Base-by-base conservation (phyloP, 2,329 filamentous ascomycete genomes). In the Phoma herbarum region DNA sequence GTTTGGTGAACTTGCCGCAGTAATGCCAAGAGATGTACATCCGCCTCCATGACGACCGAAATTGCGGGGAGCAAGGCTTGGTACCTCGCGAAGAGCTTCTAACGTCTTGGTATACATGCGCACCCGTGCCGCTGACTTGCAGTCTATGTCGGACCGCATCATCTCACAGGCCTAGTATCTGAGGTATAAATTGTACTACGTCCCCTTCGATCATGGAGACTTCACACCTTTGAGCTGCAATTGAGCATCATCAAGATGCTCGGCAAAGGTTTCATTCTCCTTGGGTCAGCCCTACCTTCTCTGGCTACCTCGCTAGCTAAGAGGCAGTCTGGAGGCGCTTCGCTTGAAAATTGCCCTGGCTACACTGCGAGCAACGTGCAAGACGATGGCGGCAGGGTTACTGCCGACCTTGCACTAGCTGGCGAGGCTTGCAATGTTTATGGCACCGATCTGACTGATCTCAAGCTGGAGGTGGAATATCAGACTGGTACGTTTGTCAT, bases 381-480 rank as follows among this genome's bases (percentile, higher is more conserved):
- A 49, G 74, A 81, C 48, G 83, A 80, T 0, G 69, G 73, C 25
- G 79, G 78, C 48, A 86, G 84, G 11, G 78, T 94, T 46, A 90
- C 85, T 1, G 92, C 91, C 0, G 83, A 89, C 60, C 79, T 96
- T 48, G 81, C 77, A 3, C 82, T 96, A 14, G 89, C 89, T 4
- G 91, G 90, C 0, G 70, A 81, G 4, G 81, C 88, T 10, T 89
- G 87, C 73, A 84, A 88, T 71, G 78, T 80, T 16, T 89, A 87
- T 63, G 85, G 87, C 31, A 77, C 77, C 2, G 87, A 89, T 66
- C 57, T 89, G 52, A 72, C 77, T 29, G 75, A 83, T 52, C 73
- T 89, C 63, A 85, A 78, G 52, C 76, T 89, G 52, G 77, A 81
- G 16, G 86, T 88, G 10, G 83, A 86, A 59, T 88, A 88, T 64